Base-by-base conservation (phyloP, 768 basidiomycete species). In the Russula olivacea region DNA sequence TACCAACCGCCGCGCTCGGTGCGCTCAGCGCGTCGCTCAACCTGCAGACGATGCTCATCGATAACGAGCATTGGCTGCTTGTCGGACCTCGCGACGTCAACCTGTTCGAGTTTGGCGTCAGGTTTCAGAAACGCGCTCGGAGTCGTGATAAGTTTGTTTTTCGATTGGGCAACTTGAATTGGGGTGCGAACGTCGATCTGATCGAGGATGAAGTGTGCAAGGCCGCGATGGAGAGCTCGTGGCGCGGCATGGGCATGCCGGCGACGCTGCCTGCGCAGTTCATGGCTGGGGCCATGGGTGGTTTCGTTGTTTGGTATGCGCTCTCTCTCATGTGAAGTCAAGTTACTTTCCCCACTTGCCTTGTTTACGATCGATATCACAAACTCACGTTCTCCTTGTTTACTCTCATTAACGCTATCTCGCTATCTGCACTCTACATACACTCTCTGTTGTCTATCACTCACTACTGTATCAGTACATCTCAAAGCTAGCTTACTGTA, bases 181-280 rank as follows among this genome's bases (percentile, higher is more conserved):
- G 57, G 66, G 64, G 64, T n/a, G 64, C 54, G 45, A 41, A 58
- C 14, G 55, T 61, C 34, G 36, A 58, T 36, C 50, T 59, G 59
- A 58, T 65, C 48, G 66, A 58, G 56, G 55, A 50, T 34, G 66
- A 57, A 9, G 55, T 65, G 19, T 14, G 14, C 54, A 62, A 53
- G 43, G 66, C 58, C 23, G 53, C 17, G 32, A 30, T 36, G 25
- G 53, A 56, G 43, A n/a, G 21, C 3, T 57, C 23, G 19, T 36
- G 11, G 32, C 52, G 58, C 19, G 12, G 48, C 0, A n/a, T 19
- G 12, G 32, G 32, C 19, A 6, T 40, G 47, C 59, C 55, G 8
- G 57, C 62, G 21, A 36, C 41, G 66, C 55, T 67, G n/a, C 64
- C 65, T n/a, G 63, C 62, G 14, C 58, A 59, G 49, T 65, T 66